A percentile compares a stretch with the other conserved stretches of the same genome.
Evolutionary conservation across 2,329 filamentous ascomycete species (phyloP).

Genomic region (Samsoniella hepiali): DNA sequence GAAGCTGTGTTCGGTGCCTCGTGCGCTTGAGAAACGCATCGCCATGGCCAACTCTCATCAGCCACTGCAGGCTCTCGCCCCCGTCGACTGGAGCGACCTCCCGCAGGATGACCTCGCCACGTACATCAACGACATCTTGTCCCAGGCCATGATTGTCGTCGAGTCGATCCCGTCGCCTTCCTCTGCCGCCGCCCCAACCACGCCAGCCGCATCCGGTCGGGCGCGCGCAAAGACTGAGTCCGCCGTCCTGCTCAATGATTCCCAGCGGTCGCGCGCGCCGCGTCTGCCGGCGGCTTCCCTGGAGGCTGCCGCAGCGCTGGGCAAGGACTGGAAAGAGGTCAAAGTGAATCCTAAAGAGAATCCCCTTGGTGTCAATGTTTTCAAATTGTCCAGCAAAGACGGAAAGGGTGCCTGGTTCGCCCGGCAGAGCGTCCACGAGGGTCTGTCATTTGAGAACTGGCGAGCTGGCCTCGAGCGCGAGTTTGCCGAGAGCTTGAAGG

Average conservation of each 20-base stretch:
- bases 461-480: constrained; percentile 72
- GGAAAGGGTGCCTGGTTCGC: constrained; percentile 89
- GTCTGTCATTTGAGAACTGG: constrained; percentile 73
- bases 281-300: constrained; percentile 44
- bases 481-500: constrained; percentile 73
- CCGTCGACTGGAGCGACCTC: constrained; percentile 50
- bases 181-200: constrained; percentile 37
- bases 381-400: constrained; percentile 76
- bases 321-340: constrained; percentile 83
- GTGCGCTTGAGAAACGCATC: background rate
- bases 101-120: constrained; percentile 46
- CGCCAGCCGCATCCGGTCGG: constrained; percentile 42
- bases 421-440: constrained; percentile 76
- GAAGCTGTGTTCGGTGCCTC: background rate
- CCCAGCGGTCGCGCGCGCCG: constrained; percentile 45
- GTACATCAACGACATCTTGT: constrained; percentile 60
- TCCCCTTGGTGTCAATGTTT: constrained; percentile 71
- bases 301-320: constrained; percentile 53
- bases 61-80: constrained; percentile 54
- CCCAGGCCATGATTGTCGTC: constrained; percentile 65
- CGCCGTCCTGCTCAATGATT: constrained; percentile 48
- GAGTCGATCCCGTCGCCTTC: constrained; percentile 65
- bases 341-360: constrained; percentile 71
- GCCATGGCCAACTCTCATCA: constrained; percentile 57
- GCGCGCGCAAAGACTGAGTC: constrained; percentile 52